Percentiles rank a stretch among this genome's conserved stretches.
Conservation (phyloP, 768 basidiomycete genomes). For the Xerocomellus amylosporus region DNA sequence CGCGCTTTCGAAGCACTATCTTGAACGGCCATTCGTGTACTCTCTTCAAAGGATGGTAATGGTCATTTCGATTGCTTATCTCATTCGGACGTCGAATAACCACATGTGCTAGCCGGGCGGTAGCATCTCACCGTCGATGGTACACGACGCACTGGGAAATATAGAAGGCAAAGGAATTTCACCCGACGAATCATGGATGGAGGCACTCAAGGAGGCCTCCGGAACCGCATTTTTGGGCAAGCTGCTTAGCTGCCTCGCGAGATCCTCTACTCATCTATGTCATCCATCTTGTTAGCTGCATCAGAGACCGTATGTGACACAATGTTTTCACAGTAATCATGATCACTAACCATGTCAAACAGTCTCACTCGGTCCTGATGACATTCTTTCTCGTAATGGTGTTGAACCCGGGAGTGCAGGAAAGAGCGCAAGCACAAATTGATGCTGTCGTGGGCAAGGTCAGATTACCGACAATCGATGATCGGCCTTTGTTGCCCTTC, state of each 20-base stretch:
- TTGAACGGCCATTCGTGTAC: too few species aligned
- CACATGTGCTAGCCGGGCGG: too few species aligned
- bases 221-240: background rate
- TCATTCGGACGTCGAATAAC: too few species aligned
- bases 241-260: background rate
- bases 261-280: background rate
- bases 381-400: slow-evolving; percentile 3
- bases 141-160: background rate
- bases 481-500: slow-evolving; percentile 30
- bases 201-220: background rate
- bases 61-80: background rate
- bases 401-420: slow-evolving; percentile 10
- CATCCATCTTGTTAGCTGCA: background rate
- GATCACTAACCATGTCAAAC: too few species aligned
- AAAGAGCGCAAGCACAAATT: slow-evolving; percentile 1
- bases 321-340: too few species aligned
- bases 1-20: too few species aligned
- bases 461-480: slow-evolving; percentile 11
- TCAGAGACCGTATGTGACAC: background rate
- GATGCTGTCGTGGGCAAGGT: slow-evolving; percentile 14
- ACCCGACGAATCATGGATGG: background rate
- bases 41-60: background rate
- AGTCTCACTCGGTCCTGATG: slow-evolving; percentile 3
- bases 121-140: background rate
- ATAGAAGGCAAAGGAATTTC: too few species aligned